These are phyloP conservation scores for Phytophthora hibernalis DNA, from an alignment of 352 stramenopile genomes.

Conservation along the genomic window DNA sequence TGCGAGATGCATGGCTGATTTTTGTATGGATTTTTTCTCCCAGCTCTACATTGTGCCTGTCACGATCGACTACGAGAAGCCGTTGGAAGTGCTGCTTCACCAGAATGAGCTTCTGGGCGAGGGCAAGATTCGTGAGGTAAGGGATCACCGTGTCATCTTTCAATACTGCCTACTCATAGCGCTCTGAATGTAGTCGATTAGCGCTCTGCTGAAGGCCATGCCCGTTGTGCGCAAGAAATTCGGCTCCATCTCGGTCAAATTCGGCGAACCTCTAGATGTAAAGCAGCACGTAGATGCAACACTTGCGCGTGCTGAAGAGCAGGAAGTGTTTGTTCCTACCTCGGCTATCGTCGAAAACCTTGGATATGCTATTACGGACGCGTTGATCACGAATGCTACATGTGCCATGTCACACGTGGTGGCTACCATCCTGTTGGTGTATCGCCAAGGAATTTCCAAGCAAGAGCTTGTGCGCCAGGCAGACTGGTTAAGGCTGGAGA, in stretches of 20 bases:
- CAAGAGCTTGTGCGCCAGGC: conserved; percentile 75
- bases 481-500: conserved; percentile 77
- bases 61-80: conserved; percentile 90
- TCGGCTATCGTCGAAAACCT: conserved; percentile 62
- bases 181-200: conserved; percentile 51
- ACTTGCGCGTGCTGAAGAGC: conserved; percentile 33
- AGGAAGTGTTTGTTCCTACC: conserved; percentile 46
- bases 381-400: conserved; percentile 71
- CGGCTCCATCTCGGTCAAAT: conserved; percentile 83
- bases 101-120: conserved; percentile 84
- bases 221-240: conserved; percentile 82
- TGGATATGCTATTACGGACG: conserved; percentile 78
- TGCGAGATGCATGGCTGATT: neutral
- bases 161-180: conserved; percentile 1
- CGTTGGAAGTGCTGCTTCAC: conserved; percentile 80
- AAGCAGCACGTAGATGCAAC: conserved; percentile 51
- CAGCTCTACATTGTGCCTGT: conserved; percentile 84
- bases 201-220: conserved; percentile 71
- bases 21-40: neutral
- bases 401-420: conserved; percentile 82
- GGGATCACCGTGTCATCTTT: neutral
- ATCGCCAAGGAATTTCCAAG: conserved; percentile 80
- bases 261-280: conserved; percentile 73
- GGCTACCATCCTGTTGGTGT: conserved; percentile 78
- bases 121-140: conserved; percentile 81